A percentile compares a stretch with the other conserved stretches of the same genome.
These are phyloP conservation scores for Tetracladium maxilliforme DNA, from an alignment of 2,329 filamentous ascomycete species.

Conservation along the genomic window DNA sequence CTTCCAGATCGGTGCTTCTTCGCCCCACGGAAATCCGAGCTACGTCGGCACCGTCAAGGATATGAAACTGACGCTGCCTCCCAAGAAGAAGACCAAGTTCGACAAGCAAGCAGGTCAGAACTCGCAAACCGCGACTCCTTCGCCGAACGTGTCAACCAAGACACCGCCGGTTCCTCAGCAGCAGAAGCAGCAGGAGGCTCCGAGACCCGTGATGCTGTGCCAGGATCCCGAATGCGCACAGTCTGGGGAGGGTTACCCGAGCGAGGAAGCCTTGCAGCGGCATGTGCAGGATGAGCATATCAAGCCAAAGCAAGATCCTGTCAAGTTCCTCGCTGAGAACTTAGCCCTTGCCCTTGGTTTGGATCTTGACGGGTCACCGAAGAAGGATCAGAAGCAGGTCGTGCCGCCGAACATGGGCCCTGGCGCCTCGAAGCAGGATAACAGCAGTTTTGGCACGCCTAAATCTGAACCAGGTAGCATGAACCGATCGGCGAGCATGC, in stretches of 20 bases:
- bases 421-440: constrained; percentile 21
- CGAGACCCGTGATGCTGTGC: constrained; percentile 28
- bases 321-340: constrained; percentile 34
- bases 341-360: constrained; percentile 32
- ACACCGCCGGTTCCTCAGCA: neutral
- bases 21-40: constrained; percentile 45
- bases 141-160: too few relatives aligned
- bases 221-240: constrained; percentile 40
- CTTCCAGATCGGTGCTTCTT: constrained; percentile 37
- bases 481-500: too few relatives aligned
- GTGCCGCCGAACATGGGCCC: constrained; percentile 11
- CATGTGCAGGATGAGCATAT: constrained; percentile 46
- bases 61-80: too few relatives aligned
- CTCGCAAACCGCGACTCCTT: constrained; percentile 10
- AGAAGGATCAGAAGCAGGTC: constrained; percentile 4
- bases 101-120: constrained; percentile 10
- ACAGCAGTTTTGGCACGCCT: constrained; percentile 51
- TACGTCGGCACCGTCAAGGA: too few relatives aligned
- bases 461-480: constrained; percentile 55
- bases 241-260: constrained; percentile 29
- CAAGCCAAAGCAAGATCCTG: constrained; percentile 37
- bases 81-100: too few relatives aligned
- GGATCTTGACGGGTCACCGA: constrained; percentile 29
- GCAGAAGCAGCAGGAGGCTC: constrained; percentile 8
- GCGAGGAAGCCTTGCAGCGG: constrained; percentile 33